These are phyloP conservation scores for Phlebopus sp. DNA, from an alignment of 1,284 basidiomycete species.

Conservation along the genomic window DNA sequence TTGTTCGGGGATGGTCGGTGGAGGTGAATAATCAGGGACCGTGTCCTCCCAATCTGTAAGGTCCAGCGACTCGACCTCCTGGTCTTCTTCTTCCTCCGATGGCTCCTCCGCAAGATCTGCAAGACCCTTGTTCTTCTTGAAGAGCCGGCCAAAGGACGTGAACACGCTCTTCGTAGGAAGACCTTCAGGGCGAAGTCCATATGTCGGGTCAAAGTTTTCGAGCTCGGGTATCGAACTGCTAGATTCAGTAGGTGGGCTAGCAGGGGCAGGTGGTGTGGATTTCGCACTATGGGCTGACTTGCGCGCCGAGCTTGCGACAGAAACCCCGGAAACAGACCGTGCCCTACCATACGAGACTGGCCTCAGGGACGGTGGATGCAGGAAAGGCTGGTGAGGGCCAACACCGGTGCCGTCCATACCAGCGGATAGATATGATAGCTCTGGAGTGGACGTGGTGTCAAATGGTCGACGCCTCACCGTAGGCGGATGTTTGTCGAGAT, in stretches of 20 bases:
- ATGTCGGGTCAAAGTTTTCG: constrained; percentile 94
- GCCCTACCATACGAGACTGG: constrained; percentile 20
- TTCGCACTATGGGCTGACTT: constrained; percentile 17
- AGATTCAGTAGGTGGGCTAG: constrained; percentile 33
- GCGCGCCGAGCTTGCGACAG: constrained; percentile 34
- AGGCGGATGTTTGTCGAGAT: constrained; percentile 52
- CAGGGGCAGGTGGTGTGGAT: constrained; percentile 23
- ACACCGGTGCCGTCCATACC: constrained; percentile 10
- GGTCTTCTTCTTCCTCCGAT: constrained; percentile 47
- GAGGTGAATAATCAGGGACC: constrained; percentile 36
- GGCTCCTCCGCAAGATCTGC: constrained; percentile 76
- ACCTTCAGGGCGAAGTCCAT: constrained; percentile 92
- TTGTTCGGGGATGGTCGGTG: constrained; percentile 29
- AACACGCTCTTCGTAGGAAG: constrained; percentile 76
- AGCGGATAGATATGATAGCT: constrained; percentile 17
- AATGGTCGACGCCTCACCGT: constrained; percentile 33
- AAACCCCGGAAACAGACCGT: constrained; percentile 33
- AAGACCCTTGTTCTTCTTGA: constrained; percentile 64
- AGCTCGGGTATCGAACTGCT: constrained; percentile 66
- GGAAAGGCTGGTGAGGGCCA: constrained; percentile 12
- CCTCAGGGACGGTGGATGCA: constrained; percentile 20
- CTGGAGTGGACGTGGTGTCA: constrained; percentile 27
- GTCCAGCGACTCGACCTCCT: constrained; percentile 57
- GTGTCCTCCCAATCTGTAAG: constrained; percentile 67
- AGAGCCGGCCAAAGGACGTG: constrained; percentile 69